Percentiles rank a stretch among this genome's conserved stretches.
These are phyloP conservation scores for Tylopilus vinaceipallidus DNA, from an alignment of 768 basidiomycete species.

Conservation along the genomic window DNA sequence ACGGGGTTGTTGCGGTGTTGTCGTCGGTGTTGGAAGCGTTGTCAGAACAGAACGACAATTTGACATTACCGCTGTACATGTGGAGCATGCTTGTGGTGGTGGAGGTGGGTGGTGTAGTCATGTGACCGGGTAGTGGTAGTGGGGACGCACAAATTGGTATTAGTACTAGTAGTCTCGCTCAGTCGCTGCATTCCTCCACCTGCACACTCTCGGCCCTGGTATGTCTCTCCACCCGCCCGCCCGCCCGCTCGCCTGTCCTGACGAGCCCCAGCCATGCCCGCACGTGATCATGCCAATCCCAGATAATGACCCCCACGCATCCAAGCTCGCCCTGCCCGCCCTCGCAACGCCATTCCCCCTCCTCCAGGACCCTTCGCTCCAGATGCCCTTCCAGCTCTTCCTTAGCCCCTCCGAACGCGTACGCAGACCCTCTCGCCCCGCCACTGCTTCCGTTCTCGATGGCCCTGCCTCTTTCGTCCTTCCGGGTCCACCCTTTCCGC, in stretches of 20 bases:
- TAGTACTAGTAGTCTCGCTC: not conserved
- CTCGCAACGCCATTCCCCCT: slow-evolving; percentile 26
- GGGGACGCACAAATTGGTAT: too few relatives aligned
- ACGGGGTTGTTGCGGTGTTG: slow-evolving; percentile 58
- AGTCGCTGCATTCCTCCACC: not conserved
- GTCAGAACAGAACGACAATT: slow-evolving; percentile 95
- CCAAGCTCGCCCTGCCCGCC: slow-evolving; percentile 11
- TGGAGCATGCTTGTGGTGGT: slow-evolving; percentile 83
- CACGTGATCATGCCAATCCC: slow-evolving; percentile 30
- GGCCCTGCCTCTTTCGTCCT: slow-evolving; percentile 41
- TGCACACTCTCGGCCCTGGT: not conserved
- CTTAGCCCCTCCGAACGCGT: slow-evolving; percentile 23
- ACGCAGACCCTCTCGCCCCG: slow-evolving; percentile 35
- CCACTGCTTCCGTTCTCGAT: slow-evolving; percentile 46
- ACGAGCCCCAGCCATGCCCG: not conserved
- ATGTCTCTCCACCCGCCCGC: not conserved
- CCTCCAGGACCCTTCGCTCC: slow-evolving; percentile 23
- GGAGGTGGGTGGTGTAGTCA: slow-evolving; percentile 26
- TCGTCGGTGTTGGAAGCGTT: slow-evolving; percentile 83
- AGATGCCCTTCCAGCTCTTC: slow-evolving; percentile 38
- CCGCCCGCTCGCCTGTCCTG: not conserved
- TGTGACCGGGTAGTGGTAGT: slow-evolving; percentile 25
- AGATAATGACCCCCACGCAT: slow-evolving; percentile 20
- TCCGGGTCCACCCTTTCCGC: slow-evolving; percentile 27
- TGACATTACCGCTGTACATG: slow-evolving; percentile 93